Conservation (phyloP, 2,329 filamentous ascomycete species). For the Claviceps arundinis region DNA sequence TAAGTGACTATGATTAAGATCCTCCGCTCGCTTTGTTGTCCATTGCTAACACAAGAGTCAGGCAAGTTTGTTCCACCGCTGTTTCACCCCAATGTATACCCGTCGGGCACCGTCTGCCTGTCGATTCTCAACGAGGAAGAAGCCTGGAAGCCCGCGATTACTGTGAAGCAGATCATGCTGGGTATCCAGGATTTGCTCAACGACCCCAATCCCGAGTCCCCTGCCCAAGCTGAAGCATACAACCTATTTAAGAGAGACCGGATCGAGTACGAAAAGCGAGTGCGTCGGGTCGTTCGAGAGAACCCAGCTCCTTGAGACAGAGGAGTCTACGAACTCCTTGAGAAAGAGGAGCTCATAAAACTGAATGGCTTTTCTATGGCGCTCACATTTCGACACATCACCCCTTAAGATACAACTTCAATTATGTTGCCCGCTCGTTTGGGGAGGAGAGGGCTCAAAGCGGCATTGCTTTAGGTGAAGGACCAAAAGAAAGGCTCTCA, state of each 20-base stretch:
- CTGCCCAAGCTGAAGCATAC: conserved; percentile 93
- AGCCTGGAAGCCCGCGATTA: conserved; percentile 96
- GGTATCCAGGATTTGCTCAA: conserved; percentile 93
- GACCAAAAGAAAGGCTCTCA: not conserved
- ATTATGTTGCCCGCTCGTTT: conserved; percentile 17
- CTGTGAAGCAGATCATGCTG: conserved; percentile 91
- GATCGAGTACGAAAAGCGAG: conserved; percentile 74
- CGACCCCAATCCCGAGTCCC: conserved; percentile 93
- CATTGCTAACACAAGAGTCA: conserved; percentile 21
- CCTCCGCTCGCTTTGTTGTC: not conserved
- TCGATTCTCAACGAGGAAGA: conserved; percentile 98
- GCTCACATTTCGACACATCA: not conserved
- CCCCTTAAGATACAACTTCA: conserved; percentile 1
- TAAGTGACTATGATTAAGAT: conserved; percentile 33
- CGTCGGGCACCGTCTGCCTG: conserved; percentile 91
- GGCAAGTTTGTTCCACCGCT: conserved; percentile 94
- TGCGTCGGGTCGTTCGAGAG: conserved; percentile 75
- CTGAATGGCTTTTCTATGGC: not conserved
- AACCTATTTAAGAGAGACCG: conserved; percentile 90
- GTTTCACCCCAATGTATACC: conserved; percentile 98
- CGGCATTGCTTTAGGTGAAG: conserved; percentile 10
- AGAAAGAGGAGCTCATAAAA: conserved; percentile 4
- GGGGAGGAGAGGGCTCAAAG: conserved; percentile 10
- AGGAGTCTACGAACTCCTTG: too few species aligned
- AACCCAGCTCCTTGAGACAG: conserved; percentile 58